phyloP scores from a whole-genome alignment of 352 stramenopile species.

The Pilasporangium apinafurcum region DNA sequence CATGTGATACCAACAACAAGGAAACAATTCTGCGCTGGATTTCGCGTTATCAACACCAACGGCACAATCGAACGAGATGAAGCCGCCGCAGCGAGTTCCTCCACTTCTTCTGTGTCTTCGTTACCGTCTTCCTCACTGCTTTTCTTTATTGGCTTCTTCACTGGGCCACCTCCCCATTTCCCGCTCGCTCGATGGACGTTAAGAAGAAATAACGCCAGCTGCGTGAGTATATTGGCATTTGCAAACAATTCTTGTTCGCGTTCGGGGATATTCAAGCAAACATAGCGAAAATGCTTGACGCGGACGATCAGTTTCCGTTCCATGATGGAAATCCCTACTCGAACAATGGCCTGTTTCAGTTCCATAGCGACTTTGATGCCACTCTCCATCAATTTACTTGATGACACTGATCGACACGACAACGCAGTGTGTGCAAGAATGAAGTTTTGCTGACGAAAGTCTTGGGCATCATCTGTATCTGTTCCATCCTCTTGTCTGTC shows the following conservation, averaged over 20 bases:
- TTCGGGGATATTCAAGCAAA: slow-evolving; percentile 87
- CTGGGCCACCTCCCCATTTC: slow-evolving; percentile 79
- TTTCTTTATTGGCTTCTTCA: slow-evolving; percentile 27
- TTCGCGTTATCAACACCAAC: slow-evolving; percentile 71
- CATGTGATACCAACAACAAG: slow-evolving; percentile 95
- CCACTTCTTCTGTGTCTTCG: slow-evolving; percentile 6
- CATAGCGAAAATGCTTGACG: slow-evolving; percentile 97
- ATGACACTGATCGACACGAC: slow-evolving; percentile 58
- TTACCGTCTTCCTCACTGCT: slow-evolving; percentile 14
- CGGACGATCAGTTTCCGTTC: slow-evolving; percentile 93
- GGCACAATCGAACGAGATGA: slow-evolving; percentile 59
- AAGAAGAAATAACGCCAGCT: slow-evolving; percentile 93
- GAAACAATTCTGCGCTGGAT: slow-evolving; percentile 91
- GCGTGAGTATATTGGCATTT: slow-evolving; percentile 91
- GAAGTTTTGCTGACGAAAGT: slow-evolving; percentile 81
- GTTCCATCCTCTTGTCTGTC: slow-evolving; percentile 12
- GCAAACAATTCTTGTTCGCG: slow-evolving; percentile 88
- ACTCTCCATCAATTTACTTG: slow-evolving; percentile 83
- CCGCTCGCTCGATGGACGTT: slow-evolving; percentile 94
- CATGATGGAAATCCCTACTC: slow-evolving; percentile 92
- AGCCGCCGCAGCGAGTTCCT: slow-evolving; percentile 13
- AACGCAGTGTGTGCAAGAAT: slow-evolving; percentile 67
- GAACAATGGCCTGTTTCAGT: slow-evolving; percentile 92
- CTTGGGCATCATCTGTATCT: slow-evolving; percentile 20
- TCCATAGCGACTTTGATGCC: slow-evolving; percentile 94